phyloP scores from a whole-genome alignment of 2,329 filamentous ascomycete genomes.

The Aspergillus arachidicola region DNA sequence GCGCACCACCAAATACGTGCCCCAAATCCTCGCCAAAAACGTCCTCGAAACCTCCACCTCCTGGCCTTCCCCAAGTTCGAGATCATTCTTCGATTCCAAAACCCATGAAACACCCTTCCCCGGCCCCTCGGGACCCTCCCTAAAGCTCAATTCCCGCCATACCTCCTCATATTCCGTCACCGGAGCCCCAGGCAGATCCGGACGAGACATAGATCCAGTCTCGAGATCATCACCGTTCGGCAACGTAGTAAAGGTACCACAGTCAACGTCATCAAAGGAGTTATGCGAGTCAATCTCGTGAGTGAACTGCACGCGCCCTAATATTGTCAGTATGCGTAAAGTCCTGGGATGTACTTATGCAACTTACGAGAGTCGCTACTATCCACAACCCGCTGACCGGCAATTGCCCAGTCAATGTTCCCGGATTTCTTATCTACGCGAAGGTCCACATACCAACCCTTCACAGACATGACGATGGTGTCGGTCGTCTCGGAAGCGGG shows the following conservation, averaged over 20 bases:
- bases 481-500: slow-evolving; percentile 46
- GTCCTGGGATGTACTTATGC: not conserved
- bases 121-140: slow-evolving; percentile 30
- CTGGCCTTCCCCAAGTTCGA: slow-evolving; percentile 15
- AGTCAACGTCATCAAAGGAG: slow-evolving; percentile 36
- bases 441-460: slow-evolving; percentile 48
- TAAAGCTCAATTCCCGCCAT: slow-evolving; percentile 56
- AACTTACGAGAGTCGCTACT: slow-evolving; percentile 38
- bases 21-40: slow-evolving; percentile 35
- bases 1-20: slow-evolving; percentile 31
- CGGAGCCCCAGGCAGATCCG: slow-evolving; percentile 35
- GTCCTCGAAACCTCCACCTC: slow-evolving; percentile 27
- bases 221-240: slow-evolving; percentile 46
- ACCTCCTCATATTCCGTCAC: slow-evolving; percentile 64
- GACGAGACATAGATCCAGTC: slow-evolving; percentile 42
- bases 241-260: slow-evolving; percentile 40
- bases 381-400: slow-evolving; percentile 44
- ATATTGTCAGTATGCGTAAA: not conserved
- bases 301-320: slow-evolving; percentile 41
- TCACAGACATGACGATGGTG: slow-evolving; percentile 47
- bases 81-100: slow-evolving; percentile 27
- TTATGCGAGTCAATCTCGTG: slow-evolving; percentile 43
- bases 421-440: slow-evolving; percentile 40
- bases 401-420: slow-evolving; percentile 48
- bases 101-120: slow-evolving; percentile 32